Conservation (phyloP, 257 asterid genomes). For the Solanum sitiens region DNA sequence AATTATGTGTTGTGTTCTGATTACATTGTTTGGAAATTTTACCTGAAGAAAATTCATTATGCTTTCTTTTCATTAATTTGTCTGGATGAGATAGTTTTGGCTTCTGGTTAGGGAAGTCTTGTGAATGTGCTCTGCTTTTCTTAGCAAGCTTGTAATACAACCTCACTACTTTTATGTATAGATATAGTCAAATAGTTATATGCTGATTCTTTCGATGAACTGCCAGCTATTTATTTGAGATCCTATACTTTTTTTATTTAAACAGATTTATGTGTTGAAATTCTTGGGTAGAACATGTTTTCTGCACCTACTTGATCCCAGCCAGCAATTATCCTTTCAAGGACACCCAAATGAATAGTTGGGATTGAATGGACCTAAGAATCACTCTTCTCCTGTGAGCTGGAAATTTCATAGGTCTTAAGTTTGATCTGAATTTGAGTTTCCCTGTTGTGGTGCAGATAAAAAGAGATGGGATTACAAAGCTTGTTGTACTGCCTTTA, state of each 20-base stretch:
- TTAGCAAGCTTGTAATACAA: neutral
- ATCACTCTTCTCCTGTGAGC: neutral
- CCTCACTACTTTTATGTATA: neutral
- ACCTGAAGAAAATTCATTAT: neutral
- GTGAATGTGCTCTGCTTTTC: neutral
- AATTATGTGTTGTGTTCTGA: neutral
- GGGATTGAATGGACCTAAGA: neutral
- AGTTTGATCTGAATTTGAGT: neutral
- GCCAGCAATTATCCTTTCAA: neutral
- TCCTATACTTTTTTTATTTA: neutral
- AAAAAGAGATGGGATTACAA: constrained; percentile 69
- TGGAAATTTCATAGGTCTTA: neutral
- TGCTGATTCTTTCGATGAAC: neutral
- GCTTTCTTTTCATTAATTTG: neutral
- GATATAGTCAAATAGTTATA: neutral
- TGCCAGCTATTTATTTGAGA: neutral
- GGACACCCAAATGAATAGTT: neutral
- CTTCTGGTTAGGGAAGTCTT: neutral
- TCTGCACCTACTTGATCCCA: neutral
- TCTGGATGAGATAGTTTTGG: neutral
- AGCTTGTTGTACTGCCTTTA: constrained; percentile 85
- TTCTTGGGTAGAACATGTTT: neutral
- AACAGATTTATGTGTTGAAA: neutral
- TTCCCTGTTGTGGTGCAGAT: constrained; percentile 33
- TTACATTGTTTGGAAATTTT: neutral